Evolutionary conservation across 2,329 filamentous ascomycete species (phyloP), one percentile per base, ranked within the genome.

Genomic region (Venturia asperata): DNA sequence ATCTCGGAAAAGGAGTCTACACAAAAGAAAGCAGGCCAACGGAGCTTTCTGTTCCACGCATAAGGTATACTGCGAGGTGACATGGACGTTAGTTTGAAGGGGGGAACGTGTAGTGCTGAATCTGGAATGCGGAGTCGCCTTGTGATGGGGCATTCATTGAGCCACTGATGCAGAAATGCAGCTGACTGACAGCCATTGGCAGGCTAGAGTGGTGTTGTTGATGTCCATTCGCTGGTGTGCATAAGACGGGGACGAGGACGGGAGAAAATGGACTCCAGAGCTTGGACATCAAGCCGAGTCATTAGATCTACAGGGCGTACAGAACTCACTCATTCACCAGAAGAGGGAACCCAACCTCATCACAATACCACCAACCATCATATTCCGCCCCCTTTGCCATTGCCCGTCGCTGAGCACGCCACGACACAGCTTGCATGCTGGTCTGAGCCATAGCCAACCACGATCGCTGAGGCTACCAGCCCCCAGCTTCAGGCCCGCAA

Each of bases 41-140:
- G 11, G 24, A 15, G 24, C 11, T 34, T 17, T 6, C 6, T 52
- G 17, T 55, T 11, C 17, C 52, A 37, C 52, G 30, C n/a, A 37
- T n/a, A n/a, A n/a, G n/a, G n/a, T n/a, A 58, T 34, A n/a, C 27
- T n/a, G 27, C 52, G 27, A 58, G 30, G 52, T 58, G 27, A 37
- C 4, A 34, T 34, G 52, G 27, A 37, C 52, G 15, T 58, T 21
- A 5, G 37, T 37, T 37, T 37, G 19, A 9, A n/a, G 52, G 30
- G 1, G n/a, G 5, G 9, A n/a, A 3, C 37, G 52, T 21, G n/a
- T 27, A 15, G 7, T 37, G 52, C 27, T 39, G 15, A 10, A n/a
- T 58, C 21, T 58, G 30, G 30, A 58, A 21, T 58, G 52, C 52
- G 52, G 52, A 58, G 52, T 58, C 30, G 52, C 15, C 52, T 58